Base-by-base conservation (phyloP, 768 basidiomycete species). In the Pleurotus salmoneostramineus region DNA sequence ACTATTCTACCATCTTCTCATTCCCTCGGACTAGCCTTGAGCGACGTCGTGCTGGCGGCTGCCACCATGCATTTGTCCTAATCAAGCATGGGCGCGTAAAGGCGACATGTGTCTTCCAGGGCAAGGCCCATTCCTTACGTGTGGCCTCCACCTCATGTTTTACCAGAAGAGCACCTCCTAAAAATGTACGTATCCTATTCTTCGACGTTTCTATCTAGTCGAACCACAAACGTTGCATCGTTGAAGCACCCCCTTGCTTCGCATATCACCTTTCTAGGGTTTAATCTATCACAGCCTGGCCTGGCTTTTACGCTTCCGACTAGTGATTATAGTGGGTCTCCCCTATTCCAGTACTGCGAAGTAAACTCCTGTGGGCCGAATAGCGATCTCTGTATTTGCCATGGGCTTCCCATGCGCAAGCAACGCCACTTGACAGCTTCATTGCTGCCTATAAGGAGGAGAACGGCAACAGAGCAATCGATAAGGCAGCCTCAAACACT, bases 61-160 rank as follows among this genome's bases (percentile, higher is more conserved):
- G 50, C 10, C 33, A n/a, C 52, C 15, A 15, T 49, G 48, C 21
- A 32, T 55, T 55, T 55, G 40, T 44, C 52, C 52, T 55, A 33
- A 42, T 42, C 15, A 11, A 55, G 52, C 10, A 15, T 55, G 27
- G 14, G 52, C 52, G 52, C 40, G 52, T 55, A 43, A 40, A 43
- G 27, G 40, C 40, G 32, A 55, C 52, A 55, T 33, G 52, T 42
- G 52, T 33, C 10, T 55, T 40, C 10, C 52, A 55, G 52, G 52
- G 52, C 52, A 40, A 27, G 52, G 21, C 42, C 15, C 35, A 5
- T n/a, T 43, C 11, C 40, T 55, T 55, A 55, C 52, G 52, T 55
- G 40, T 55, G 12, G 21, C 37, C n/a, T n/a, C 6, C 14, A 43
- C 52, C 52, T 55, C 52, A 55, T 55, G 52, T 43, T 33, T 17